Conservation (phyloP, 1,139 yeast genomes). For the Taiozyma sp. region DNA sequence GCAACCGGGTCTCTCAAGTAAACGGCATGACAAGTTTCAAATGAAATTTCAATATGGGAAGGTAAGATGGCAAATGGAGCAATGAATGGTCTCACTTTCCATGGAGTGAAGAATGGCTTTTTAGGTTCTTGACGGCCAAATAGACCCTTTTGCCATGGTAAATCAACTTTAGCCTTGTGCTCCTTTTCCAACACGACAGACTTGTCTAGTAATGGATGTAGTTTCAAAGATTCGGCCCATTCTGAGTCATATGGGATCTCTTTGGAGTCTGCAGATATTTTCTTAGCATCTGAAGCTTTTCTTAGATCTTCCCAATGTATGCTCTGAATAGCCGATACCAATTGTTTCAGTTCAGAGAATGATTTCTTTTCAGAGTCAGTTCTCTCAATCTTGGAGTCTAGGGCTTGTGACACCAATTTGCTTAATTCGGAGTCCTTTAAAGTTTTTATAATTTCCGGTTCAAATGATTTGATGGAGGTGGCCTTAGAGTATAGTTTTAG, state of each 20-base stretch:
- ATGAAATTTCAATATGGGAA: constrained; percentile 85
- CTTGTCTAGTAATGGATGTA: constrained; percentile 45
- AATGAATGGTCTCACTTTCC: constrained; percentile 91
- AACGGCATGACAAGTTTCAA: constrained; percentile 90
- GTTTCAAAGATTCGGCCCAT: constrained; percentile 52
- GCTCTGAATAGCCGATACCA: constrained; percentile 17
- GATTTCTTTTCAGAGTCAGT: constrained; percentile 15
- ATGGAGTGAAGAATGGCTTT: constrained; percentile 90
- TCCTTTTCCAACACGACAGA: constrained; percentile 56
- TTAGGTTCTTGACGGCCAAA: constrained; percentile 76
- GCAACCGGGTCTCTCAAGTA: constrained; percentile 96
- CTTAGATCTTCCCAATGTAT: constrained; percentile 26
- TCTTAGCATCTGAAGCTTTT: constrained; percentile 21
- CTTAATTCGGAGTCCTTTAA: constrained; percentile 10
- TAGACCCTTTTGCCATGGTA: constrained; percentile 71
- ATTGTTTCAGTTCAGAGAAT: constrained; percentile 20
- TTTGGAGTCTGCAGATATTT: constrained; percentile 22
- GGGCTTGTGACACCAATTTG: constrained; percentile 8
- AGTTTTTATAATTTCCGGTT: constrained; percentile 10
- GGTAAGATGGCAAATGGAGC: constrained; percentile 93
- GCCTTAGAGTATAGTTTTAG: constrained; percentile 16
- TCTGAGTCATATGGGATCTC: constrained; percentile 43
- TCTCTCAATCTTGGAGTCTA: constrained; percentile 12
- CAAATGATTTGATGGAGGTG: constrained; percentile 13
- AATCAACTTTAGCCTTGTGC: constrained; percentile 37